Percentiles rank a stretch among this genome's conserved stretches.
phyloP scores from a whole-genome alignment of 495 filamentous ascomycete genomes.

The Penicillium desertorum region DNA sequence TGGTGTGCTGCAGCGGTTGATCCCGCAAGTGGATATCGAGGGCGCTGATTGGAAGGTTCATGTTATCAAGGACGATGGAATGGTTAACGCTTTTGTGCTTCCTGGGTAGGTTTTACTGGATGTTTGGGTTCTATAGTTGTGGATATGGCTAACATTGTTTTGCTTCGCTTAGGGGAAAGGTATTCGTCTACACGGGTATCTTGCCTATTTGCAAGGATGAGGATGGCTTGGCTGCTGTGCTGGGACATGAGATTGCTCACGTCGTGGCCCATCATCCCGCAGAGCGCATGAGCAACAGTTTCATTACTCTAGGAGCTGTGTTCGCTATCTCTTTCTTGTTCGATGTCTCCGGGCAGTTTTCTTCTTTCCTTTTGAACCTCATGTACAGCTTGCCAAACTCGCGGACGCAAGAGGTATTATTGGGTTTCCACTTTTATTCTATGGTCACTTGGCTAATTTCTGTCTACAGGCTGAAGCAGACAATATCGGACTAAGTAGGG shows the following conservation, averaged over 20 bases:
- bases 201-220: constrained; percentile 69
- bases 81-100: constrained; percentile 83
- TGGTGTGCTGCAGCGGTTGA: constrained; percentile 67
- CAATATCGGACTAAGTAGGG: constrained; percentile 74
- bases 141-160: constrained; percentile 9
- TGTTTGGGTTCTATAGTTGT: not conserved
- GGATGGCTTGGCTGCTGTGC: constrained; percentile 75
- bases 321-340: constrained; percentile 52
- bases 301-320: constrained; percentile 56
- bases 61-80: constrained; percentile 69
- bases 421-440: not conserved
- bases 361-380: constrained; percentile 54
- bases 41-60: constrained; percentile 75
- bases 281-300: constrained; percentile 67
- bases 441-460: constrained; percentile 2
- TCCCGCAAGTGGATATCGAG: constrained; percentile 64
- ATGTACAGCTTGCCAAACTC: constrained; percentile 68
- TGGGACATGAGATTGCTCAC: constrained; percentile 96
- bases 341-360: constrained; percentile 47
- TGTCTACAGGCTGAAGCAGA: constrained; percentile 63
- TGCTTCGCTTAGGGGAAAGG: constrained; percentile 62
- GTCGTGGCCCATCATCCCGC: constrained; percentile 77
- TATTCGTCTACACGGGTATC: constrained; percentile 88
- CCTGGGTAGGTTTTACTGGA: constrained; percentile 56
- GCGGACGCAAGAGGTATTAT: constrained; percentile 60